Evolutionary conservation across 257 asterid species (phyloP), one percentile per base, ranked within the genome.

Genomic region (Fraxinus excelsior): DNA sequence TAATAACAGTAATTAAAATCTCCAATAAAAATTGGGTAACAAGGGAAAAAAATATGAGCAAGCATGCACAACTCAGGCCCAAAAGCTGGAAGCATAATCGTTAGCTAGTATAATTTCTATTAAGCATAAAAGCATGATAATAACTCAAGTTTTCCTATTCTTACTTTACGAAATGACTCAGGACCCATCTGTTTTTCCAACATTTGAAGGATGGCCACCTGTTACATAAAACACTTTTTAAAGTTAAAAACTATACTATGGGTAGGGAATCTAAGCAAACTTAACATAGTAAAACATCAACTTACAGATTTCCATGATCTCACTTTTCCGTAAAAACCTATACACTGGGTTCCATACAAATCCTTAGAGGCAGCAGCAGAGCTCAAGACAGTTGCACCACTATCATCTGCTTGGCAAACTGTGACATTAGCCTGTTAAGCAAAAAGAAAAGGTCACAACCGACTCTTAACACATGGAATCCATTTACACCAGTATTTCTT

Each of bases 101-200:
- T 72, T 76, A 31, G 29, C 72, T 49, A 9, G 76, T 46, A 75
- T 25, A 70, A 35, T 51, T 44, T 29, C 76, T 67, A 25, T 7
- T 21, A 21, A 58, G 34, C 35, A 67, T 16, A 69, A 31, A 73
- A 2, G 28, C 25, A 37, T 37, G 18, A 72, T 32, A 70, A 10
- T n/a, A 72, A 31, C 25, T 56, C 73, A 60, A 64, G 79, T 29
- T 80, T 72, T 77, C 64, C 65, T 77, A 42, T 66, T 71, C 93
- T 81, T 86, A 96, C 99, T 87, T 93, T 96, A 62, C 99, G 94
- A 72, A 96, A 96, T 51, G 98, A 85, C 90, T 96, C 99, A 3
- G 99, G 99, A 78, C 99, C 99, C 99, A 96, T 96, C 87, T 96
- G 99, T 81, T 96, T 96, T 84, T 96, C 99, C 84, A 96, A 80